Base-by-base conservation (phyloP, 176 grass and related monocot genomes). In the Musa beccarii region DNA sequence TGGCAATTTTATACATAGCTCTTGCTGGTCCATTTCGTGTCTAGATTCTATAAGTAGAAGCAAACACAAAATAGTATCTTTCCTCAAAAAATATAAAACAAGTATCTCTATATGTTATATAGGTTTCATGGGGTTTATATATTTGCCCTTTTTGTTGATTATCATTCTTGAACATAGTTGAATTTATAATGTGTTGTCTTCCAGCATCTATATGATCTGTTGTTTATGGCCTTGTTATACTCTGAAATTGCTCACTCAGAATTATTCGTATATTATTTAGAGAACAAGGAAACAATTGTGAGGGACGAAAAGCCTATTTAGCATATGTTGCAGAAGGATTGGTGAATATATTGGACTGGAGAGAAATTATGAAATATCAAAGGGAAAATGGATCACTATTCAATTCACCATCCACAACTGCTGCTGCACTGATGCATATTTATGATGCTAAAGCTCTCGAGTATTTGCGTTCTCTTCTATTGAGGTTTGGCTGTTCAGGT, bases 371-470 rank as follows among this genome's bases (percentile, higher is more conserved):
- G 79, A 90, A 78, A 69, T 92, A 84, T 73, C 90, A 90, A 63
- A 85, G 79, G 75, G 81, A 85, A 61, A 92, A 97, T 73, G 90
- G 90, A 20, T 92, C 93, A 1, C 21, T 96, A 21, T 87, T 96
- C 66, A 87, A 85, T 68, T 90, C 79, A 73, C 89, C 87, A 81
- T 88, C 87, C 17, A 69, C 87, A 67, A 90, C 93, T 23, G 85
- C 89, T 78, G 79, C 26, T 72, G 54, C 82, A 49, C 55, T 92
- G 80, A 53, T 78, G 29, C 75, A 90, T 25, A 19, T 34, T 23
- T 72, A 86, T 76, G 75, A 86, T 75, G 52, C 73, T 71, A 84
- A 83, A 80, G 84, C 87, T 71, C 80, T 88, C n/a, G 56, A 92
- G 1, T 96, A 88, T 74, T 74, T 96, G 85, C 74, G 63, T 79